A percentile compares a stretch with the other conserved stretches of the same genome.
These are phyloP conservation scores for Paraleonurus japonicus DNA, from an alignment of 257 asterid genomes.

Conservation along the genomic window DNA sequence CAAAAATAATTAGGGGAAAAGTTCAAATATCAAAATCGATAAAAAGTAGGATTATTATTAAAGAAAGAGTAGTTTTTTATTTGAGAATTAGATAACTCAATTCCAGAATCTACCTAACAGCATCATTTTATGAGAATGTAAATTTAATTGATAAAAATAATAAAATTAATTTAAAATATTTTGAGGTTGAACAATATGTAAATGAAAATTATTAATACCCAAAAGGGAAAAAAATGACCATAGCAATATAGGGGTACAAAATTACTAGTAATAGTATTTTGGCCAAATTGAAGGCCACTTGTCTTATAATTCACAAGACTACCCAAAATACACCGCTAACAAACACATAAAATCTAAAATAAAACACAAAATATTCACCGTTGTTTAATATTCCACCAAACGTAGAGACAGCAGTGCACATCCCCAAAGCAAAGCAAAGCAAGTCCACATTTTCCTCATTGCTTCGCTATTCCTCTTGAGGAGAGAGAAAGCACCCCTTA, in stretches of 20 bases:
- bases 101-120: not conserved
- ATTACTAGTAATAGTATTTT: no score
- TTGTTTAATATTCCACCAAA: constrained; percentile 66
- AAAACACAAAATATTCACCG: not conserved
- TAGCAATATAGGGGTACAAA: no score
- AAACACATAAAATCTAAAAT: not conserved
- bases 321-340: not conserved
- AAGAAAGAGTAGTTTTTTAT: no score
- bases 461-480: not conserved
- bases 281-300: not conserved
- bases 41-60: not conserved
- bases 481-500: constrained; percentile 9
- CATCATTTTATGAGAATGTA: no score
- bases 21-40: not conserved
- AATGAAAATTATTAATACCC: no score
- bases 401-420: constrained; percentile 32
- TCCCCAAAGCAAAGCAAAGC: constrained; percentile 38
- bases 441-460: constrained; percentile 33
- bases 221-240: not conserved
- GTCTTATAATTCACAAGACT: not conserved
- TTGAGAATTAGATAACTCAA: not conserved
- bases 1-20: not conserved
- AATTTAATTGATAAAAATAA: not conserved
- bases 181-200: no score
- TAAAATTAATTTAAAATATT: not conserved